These are phyloP conservation scores for Excoecaria cochinchinensis DNA, from an alignment of 345 rosid genomes.

Conservation along the genomic window DNA sequence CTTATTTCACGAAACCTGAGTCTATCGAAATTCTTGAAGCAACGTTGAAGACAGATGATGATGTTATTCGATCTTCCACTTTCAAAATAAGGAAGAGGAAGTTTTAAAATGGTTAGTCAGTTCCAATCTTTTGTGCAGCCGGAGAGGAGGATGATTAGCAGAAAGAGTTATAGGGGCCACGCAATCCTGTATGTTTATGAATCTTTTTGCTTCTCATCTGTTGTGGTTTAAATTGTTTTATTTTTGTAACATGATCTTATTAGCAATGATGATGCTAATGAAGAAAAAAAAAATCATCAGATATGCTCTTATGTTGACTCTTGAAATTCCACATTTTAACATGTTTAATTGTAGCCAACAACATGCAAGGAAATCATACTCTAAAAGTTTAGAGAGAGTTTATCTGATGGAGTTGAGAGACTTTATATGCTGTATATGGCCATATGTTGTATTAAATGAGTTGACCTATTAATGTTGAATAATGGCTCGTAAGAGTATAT, in stretches of 20 bases:
- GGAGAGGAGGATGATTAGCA: constrained; percentile 21
- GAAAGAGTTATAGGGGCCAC: constrained; percentile 8
- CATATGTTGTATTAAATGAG: too few species aligned
- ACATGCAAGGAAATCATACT: too few species aligned
- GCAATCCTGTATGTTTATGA: constrained; percentile 12
- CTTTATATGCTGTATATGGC: too few species aligned
- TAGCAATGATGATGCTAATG: neutral
- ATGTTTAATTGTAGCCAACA: too few species aligned
- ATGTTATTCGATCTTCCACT: constrained; percentile 67
- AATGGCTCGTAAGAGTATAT: too few species aligned
- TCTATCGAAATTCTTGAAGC: constrained; percentile 55
- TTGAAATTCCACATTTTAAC: too few species aligned
- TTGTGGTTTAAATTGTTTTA: constrained; percentile 14
- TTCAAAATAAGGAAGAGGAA: constrained; percentile 77
- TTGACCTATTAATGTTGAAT: too few species aligned
- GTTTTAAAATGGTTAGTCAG: constrained; percentile 29
- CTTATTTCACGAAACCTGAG: constrained; percentile 87
- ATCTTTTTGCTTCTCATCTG: constrained; percentile 4
- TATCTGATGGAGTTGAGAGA: too few species aligned
- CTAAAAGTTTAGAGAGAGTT: too few species aligned
- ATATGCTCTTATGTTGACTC: too few species aligned
- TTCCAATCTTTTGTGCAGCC: constrained; percentile 10
- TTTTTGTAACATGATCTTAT: constrained; percentile 7
- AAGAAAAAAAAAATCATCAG: too few species aligned
- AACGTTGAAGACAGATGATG: constrained; percentile 56